Evolutionary conservation across 495 filamentous ascomycete genomes (phyloP).

Genomic region (Sporormia fimetaria): DNA sequence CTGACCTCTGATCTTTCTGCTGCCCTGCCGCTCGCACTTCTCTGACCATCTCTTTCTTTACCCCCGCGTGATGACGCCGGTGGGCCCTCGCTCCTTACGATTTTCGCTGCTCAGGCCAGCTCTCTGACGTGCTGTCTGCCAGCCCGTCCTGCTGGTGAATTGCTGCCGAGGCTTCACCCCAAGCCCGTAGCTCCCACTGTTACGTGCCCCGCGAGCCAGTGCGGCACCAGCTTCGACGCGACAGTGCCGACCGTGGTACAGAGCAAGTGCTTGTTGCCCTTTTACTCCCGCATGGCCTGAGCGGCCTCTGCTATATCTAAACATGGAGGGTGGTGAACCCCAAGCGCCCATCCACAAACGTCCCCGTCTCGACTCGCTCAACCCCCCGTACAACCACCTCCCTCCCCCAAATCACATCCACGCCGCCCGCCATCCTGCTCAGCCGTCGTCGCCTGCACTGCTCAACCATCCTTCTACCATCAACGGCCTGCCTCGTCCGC

Average conservation of each 20-base stretch:
- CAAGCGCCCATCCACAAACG: slow-evolving; percentile 23
- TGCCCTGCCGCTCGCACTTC: slow-evolving; percentile 18
- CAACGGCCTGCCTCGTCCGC: slow-evolving; percentile 8
- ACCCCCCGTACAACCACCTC: slow-evolving; percentile 14
- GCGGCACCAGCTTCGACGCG: not conserved
- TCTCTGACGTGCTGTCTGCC: slow-evolving; percentile 1
- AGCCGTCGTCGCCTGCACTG: slow-evolving; percentile 13
- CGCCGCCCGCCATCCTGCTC: slow-evolving; percentile 8
- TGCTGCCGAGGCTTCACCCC: slow-evolving; percentile 13
- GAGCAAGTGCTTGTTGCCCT: slow-evolving; percentile 8
- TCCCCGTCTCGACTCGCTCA: slow-evolving; percentile 20
- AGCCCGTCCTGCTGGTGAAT: slow-evolving; percentile 17
- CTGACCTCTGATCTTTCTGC: slow-evolving; percentile 1
- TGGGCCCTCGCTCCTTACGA: slow-evolving; percentile 4
- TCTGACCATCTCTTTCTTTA: slow-evolving; percentile 13
- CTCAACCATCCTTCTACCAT: slow-evolving; percentile 9
- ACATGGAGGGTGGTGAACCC: slow-evolving; percentile 25
- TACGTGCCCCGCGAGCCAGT: not conserved
- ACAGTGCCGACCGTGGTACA: not conserved
- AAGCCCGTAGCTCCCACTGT: not conserved
- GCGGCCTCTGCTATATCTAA: slow-evolving; percentile 20
- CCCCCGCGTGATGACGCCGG: slow-evolving; percentile 22
- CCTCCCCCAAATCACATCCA: slow-evolving; percentile 8
- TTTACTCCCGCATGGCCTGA: slow-evolving; percentile 25
- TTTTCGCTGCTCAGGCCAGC: slow-evolving; percentile 1